These are phyloP conservation scores for Colletotrichum kahawae DNA, from an alignment of 2,329 filamentous ascomycete genomes.

Conservation along the genomic window DNA sequence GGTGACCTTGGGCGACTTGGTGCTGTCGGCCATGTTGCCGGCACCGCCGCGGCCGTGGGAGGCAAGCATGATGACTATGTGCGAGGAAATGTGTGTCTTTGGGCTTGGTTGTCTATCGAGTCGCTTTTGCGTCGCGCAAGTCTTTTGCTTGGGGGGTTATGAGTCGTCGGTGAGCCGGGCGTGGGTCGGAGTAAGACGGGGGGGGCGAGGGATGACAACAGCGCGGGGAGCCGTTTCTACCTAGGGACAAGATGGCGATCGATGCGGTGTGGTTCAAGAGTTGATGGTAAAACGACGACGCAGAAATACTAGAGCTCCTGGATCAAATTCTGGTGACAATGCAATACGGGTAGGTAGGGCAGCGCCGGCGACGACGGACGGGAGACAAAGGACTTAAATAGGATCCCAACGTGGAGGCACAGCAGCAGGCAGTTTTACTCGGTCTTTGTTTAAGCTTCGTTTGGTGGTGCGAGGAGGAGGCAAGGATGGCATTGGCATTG, in stretches of 20 bases:
- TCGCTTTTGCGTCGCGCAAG: not conserved
- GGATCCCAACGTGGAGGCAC: not conserved
- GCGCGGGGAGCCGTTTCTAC: not conserved
- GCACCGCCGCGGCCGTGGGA: conserved; percentile 82
- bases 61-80: conserved; percentile 45
- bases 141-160: not conserved
- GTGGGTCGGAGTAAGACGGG: not conserved
- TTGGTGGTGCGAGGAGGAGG: not conserved
- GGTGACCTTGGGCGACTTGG: conserved; percentile 50
- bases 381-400: conserved; percentile 20
- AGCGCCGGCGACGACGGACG: not conserved
- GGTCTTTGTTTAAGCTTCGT: conserved; percentile 5
- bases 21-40: conserved; percentile 70
- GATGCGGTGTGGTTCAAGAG: not conserved
- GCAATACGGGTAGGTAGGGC: not conserved
- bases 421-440: not conserved
- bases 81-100: not conserved
- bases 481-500: not conserved
- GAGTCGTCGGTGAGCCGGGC: not conserved
- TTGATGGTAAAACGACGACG: not conserved
- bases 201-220: not conserved
- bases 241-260: not conserved
- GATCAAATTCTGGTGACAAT: not conserved
- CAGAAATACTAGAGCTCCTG: not conserved
- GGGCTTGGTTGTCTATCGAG: not conserved